Conservation (phyloP, 2,329 filamentous ascomycete species). For the Metarhizium rileyi region DNA sequence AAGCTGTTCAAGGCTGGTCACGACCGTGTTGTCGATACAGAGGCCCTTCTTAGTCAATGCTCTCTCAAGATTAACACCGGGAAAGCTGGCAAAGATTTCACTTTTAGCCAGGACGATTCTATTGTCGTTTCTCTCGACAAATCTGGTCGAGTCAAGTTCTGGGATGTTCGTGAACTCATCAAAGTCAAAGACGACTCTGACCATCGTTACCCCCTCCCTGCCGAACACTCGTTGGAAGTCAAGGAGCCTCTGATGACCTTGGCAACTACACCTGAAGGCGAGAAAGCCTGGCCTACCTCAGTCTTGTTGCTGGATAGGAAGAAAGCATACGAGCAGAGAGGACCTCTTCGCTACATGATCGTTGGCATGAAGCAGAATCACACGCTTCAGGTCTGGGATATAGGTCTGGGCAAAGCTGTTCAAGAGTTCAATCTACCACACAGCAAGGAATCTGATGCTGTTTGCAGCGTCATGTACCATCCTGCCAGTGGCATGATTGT, state of each 20-base stretch:
- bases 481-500: conserved; percentile 86
- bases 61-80: conserved; percentile 91
- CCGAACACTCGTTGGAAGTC: conserved; percentile 58
- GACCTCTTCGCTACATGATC: conserved; percentile 87
- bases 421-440: conserved; percentile 96
- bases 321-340: conserved; percentile 81
- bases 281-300: conserved; percentile 95
- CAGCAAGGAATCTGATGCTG: conserved; percentile 91
- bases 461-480: conserved; percentile 94
- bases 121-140: conserved; percentile 95
- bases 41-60: conserved; percentile 77
- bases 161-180: conserved; percentile 81
- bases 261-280: conserved; percentile 73
- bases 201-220: conserved; percentile 41
- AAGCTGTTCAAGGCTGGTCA: conserved; percentile 54
- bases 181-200: conserved; percentile 42
- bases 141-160: conserved; percentile 92
- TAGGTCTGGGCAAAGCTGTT: conserved; percentile 87
- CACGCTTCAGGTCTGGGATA: conserved; percentile 95
- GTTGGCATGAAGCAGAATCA: conserved; percentile 99
- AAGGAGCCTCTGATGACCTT: conserved; percentile 80
- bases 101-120: conserved; percentile 92
- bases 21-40: conserved; percentile 69
- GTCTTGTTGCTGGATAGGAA: conserved; percentile 94
- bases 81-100: conserved; percentile 97